Conservation (phyloP, 495 filamentous ascomycete species). For the Penicillium samsonianum region DNA sequence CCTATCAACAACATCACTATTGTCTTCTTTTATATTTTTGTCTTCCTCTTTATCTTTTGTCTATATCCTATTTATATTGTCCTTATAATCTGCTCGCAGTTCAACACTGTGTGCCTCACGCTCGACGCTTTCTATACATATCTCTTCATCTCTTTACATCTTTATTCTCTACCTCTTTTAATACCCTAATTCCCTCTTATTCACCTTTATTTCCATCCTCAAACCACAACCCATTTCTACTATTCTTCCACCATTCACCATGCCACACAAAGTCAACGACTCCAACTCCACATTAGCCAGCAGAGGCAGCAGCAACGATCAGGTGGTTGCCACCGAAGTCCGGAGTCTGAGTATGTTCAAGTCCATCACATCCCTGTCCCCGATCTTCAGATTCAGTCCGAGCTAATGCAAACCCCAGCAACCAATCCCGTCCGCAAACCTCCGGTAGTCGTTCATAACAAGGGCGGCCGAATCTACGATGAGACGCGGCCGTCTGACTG, state of each 20-base stretch:
- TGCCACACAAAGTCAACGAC: slow-evolving; percentile 50
- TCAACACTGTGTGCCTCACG: slow-evolving; percentile 30
- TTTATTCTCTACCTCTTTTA: slow-evolving; percentile 3
- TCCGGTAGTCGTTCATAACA: slow-evolving; percentile 46
- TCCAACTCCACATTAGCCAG: slow-evolving; percentile 49
- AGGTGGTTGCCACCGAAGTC: slow-evolving; percentile 38
- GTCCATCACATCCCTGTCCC: slow-evolving; percentile 6
- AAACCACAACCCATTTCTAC: slow-evolving; percentile 7
- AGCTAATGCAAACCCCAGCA: slow-evolving; percentile 27
- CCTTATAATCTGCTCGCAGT: slow-evolving; percentile 26
- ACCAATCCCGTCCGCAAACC: slow-evolving; percentile 38
- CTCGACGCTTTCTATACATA: slow-evolving; percentile 14
- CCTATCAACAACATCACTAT: slow-evolving; percentile 6
- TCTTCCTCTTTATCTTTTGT: slow-evolving; percentile 12
- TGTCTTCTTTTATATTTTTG: slow-evolving; percentile 16
- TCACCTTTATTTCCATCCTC: slow-evolving; percentile 7
- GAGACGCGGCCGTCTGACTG: slow-evolving; percentile 50
- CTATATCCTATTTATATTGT: slow-evolving; percentile 15
- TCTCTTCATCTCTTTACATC: slow-evolving; percentile 1
- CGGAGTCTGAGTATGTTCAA: slow-evolving; percentile 44
- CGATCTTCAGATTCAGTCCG: slow-evolving; percentile 26
- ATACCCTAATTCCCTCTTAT: slow-evolving; percentile 3
- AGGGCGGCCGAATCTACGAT: slow-evolving; percentile 49
- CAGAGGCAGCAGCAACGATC: slow-evolving; percentile 41
- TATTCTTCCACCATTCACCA: slow-evolving; percentile 22